Base-by-base conservation (phyloP, 2,329 filamentous ascomycete genomes). In the Fusarium musae region DNA sequence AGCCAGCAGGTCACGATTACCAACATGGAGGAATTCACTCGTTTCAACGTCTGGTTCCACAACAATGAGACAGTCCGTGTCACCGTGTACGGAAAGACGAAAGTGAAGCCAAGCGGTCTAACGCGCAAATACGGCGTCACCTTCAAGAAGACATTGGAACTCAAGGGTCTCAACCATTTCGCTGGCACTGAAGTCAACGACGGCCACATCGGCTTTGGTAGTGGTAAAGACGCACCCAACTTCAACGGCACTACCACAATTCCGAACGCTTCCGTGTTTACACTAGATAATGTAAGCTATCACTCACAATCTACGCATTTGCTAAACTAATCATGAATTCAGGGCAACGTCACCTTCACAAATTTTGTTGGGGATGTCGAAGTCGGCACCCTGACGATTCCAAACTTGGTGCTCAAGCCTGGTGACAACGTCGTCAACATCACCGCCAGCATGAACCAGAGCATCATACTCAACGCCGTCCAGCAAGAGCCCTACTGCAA, bases 291-390 rank as follows among this genome's bases (percentile, higher is more conserved):
- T 75, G 89, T 90, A 83, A 82, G 87, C 83, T 7, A 37, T 21
- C 53, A 5, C 19, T 63, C 44, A 46, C 26, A n/a, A 21, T 47
- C 12, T 12, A 7, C 21, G 7, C 30, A 37, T 19, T 16, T 30
- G 17, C 32, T 30, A 58, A 40, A 54, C 62, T 76, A 50, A 74
- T 54, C 49, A 16, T 19, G 11, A 39, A 30, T 52, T 19, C 34
- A 90, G 85, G 92, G 92, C 75, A 91, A 93, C 75, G 84, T 89
- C 40, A 87, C 87, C 34, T 91, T 92, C 80, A 82, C 85, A 80
- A 90, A 89, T 77, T 88, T 84, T 75, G 84, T 91, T 59, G 84
- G 86, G 49, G 85, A 83, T 50, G 73, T 80, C 49, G 71, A 82
- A 3, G 84, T 93, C 69, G 92, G 91, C 59, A 86, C 82, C 44